phyloP scores from a whole-genome alignment of 1,284 basidiomycete species.

The Ustilago xerochloae region DNA sequence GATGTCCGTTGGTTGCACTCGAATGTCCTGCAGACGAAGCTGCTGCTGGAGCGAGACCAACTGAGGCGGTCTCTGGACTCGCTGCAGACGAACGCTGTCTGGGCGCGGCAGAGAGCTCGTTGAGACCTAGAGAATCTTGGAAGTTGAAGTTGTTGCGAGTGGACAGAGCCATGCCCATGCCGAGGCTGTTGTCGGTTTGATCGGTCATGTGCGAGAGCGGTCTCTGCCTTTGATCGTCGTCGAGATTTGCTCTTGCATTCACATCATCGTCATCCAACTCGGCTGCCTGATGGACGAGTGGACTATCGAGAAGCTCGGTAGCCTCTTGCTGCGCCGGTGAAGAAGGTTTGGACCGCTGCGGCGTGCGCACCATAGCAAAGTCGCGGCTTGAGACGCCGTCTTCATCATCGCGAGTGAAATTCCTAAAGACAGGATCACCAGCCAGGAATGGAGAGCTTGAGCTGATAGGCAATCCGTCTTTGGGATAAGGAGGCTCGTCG shows the following conservation, averaged over 20 bases:
- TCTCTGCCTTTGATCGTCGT: background rate
- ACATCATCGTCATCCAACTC: constrained; percentile 1
- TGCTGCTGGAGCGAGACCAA: background rate
- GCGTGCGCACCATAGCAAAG: constrained; percentile 1
- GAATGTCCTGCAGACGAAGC: constrained; percentile 12
- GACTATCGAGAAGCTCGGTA: constrained; percentile 20
- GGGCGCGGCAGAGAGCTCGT: constrained; percentile 17
- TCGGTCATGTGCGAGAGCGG: constrained; percentile 23
- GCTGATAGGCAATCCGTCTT: constrained; percentile 28
- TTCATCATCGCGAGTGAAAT: background rate
- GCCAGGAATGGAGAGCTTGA: constrained; percentile 21
- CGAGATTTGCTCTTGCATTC: no score
- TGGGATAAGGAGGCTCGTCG: constrained; percentile 17
- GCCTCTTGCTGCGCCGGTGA: background rate
- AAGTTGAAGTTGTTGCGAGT: constrained; percentile 21
- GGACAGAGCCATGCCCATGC: constrained; percentile 22
- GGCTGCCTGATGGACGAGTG: background rate
- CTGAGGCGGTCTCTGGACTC: background rate
- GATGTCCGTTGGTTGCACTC: constrained; percentile 7
- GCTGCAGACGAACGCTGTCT: constrained; percentile 5
- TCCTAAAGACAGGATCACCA: constrained; percentile 13
- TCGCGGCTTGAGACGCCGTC: constrained; percentile 16
- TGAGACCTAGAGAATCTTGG: constrained; percentile 13
- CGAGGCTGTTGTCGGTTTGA: constrained; percentile 22
- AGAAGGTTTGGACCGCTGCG: background rate